Conservation (phyloP, 2,329 filamentous ascomycete species). For the Lecanicillium sp. region DNA sequence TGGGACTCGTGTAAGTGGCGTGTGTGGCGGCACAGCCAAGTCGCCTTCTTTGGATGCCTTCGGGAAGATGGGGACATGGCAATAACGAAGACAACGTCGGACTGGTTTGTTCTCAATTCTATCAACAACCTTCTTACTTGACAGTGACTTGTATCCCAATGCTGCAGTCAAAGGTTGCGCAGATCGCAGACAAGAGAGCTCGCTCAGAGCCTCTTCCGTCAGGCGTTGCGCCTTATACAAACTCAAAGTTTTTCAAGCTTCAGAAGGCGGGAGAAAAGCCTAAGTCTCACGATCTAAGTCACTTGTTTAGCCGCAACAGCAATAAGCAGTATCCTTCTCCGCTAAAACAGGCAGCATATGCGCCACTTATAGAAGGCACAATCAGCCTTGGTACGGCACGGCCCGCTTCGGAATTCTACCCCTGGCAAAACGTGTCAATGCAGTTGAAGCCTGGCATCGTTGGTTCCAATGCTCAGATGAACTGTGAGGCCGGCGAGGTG, state of each 20-base stretch:
- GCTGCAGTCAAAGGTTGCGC: too few relatives aligned
- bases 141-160: too few relatives aligned
- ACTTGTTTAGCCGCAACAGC: slow-evolving; percentile 5
- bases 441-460: slow-evolving; percentile 4
- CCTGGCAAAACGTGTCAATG: slow-evolving; percentile 4
- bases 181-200: slow-evolving; percentile 5
- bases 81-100: too few relatives aligned
- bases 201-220: slow-evolving; percentile 8
- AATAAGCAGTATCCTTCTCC: slow-evolving; percentile 5
- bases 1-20: too few relatives aligned
- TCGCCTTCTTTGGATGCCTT: too few relatives aligned
- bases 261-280: slow-evolving; percentile 7
- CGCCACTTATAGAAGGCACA: slow-evolving; percentile 7
- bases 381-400: slow-evolving; percentile 7
- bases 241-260: slow-evolving; percentile 6
- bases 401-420: slow-evolving; percentile 8
- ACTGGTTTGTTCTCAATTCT: too few relatives aligned
- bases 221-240: slow-evolving; percentile 7
- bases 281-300: slow-evolving; percentile 1
- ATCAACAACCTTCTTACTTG: too few relatives aligned
- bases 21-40: too few relatives aligned
- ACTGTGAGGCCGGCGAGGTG: too few relatives aligned
- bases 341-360: slow-evolving; percentile 6
- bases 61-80: too few relatives aligned
- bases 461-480: slow-evolving; percentile 6